Evolutionary conservation across 768 basidiomycete genomes (phyloP).

Genomic region (Leccinum subgranulosum): DNA sequence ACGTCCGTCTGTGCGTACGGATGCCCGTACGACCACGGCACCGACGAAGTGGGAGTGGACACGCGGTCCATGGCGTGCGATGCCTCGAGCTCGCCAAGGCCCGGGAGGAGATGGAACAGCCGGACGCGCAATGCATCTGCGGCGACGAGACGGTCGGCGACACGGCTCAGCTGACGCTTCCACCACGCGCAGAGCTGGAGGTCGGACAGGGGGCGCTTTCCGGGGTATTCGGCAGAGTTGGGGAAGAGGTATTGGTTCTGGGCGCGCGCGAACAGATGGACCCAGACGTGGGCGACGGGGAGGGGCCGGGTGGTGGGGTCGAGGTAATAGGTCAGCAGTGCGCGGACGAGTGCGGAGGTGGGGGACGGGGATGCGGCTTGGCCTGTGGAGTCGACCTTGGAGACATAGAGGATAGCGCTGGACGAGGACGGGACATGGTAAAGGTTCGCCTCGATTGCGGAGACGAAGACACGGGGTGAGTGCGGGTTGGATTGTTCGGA

Average conservation of each 20-base stretch:
- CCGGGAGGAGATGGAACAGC: slow-evolving; percentile 68
- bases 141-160: slow-evolving; percentile 40
- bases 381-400: slow-evolving; percentile 93
- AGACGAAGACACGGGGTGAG: slow-evolving; percentile 59
- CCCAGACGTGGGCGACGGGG: slow-evolving; percentile 56
- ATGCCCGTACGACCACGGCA: slow-evolving; percentile 73
- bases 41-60: slow-evolving; percentile 19
- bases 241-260: slow-evolving; percentile 94
- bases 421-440: slow-evolving; percentile 71
- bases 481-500: slow-evolving; percentile 55
- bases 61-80: slow-evolving; percentile 48
- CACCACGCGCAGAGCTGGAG: slow-evolving; percentile 88
- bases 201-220: slow-evolving; percentile 77
- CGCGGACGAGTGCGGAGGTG: slow-evolving; percentile 63
- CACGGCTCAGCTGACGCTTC: slow-evolving; percentile 67
- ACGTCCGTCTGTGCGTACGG: slow-evolving; percentile 54
- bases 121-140: slow-evolving; percentile 10
- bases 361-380: slow-evolving; percentile 63
- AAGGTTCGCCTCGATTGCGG: slow-evolving; percentile 75
- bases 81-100: slow-evolving; percentile 67
- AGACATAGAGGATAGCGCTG: slow-evolving; percentile 79
- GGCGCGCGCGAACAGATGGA: slow-evolving; percentile 88
- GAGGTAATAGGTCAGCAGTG: slow-evolving; percentile 63
- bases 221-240: slow-evolving; percentile 66
- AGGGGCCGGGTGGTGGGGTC: slow-evolving; percentile 62